Evolutionary conservation across 768 basidiomycete genomes (phyloP).

Genomic region (Psilocybe azurescens): DNA sequence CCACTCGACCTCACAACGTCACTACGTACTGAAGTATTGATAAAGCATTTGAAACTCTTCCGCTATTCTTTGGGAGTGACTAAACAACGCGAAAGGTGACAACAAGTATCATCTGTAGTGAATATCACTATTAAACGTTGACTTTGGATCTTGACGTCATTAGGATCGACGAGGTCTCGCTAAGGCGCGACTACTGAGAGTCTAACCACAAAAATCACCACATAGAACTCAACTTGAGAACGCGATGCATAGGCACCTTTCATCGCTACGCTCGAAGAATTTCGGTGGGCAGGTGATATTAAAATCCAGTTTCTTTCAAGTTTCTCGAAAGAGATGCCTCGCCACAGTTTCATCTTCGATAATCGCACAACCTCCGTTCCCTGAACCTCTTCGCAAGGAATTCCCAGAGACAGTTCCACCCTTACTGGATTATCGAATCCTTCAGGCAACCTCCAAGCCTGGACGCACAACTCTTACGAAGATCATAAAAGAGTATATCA

Average conservation of each 20-base stretch:
- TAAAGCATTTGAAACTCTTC: too few species aligned
- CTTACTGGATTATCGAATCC: constrained; percentile 30
- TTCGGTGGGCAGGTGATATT: background rate
- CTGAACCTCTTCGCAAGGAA: constrained; percentile 12
- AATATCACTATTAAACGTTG: too few species aligned
- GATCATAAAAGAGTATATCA: constrained; percentile 49
- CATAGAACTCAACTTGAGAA: background rate
- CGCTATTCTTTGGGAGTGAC: too few species aligned
- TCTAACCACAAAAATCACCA: background rate
- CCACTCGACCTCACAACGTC: background rate
- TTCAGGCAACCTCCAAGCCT: constrained; percentile 25
- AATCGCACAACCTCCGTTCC: constrained; percentile 21
- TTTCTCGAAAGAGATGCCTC: constrained; percentile 6
- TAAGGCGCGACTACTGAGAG: background rate
- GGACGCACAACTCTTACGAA: constrained; percentile 27
- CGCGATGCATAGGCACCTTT: background rate
- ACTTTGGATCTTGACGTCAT: constrained; percentile 11
- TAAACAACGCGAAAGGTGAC: too few species aligned
- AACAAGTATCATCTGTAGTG: too few species aligned
- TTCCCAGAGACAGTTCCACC: constrained; percentile 16
- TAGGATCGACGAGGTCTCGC: background rate
- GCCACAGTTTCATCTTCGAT: constrained; percentile 34
- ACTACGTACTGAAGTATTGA: too few species aligned
- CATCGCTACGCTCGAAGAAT: background rate
- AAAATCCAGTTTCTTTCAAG: background rate